Evolutionary conservation across 805 yeast genomes (phyloP), one percentile per base, ranked within the genome.

Genomic region (Huiozyma naganishii): DNA sequence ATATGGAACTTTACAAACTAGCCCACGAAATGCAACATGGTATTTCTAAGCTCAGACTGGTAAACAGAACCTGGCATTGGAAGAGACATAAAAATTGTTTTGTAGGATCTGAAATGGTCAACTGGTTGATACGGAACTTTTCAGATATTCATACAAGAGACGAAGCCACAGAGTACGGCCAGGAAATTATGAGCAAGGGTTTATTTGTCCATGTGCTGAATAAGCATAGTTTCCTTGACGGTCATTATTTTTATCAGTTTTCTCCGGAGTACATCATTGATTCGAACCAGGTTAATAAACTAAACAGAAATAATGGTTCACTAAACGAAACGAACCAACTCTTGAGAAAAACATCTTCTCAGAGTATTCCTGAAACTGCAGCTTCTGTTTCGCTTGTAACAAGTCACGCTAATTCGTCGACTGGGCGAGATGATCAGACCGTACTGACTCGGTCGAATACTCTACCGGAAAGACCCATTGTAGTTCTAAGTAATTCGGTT

Each of bases 1-100:
- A 66, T 17, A 71, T 79, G 5, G 70, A 75, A 28, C 53, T 82
- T 3, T 38, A 60, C 0, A 76, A 71, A 17, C 61, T 90, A 28
- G 83, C 88, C 0, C 65, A 65, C 3, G 85, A 81, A 43, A 58
- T 90, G 41, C 94, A 82, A 52, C 47, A 45, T 34, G 74, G 81
- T 5, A 68, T 72, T 1, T 69, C 72, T 39, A 89, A 88, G 7
- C 64, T 90, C 6, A 71, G 69, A 17, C 68, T 92, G 33, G 79
- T 75, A 1, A 95, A 87, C 53, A 70, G 97, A 52, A 74, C 80
- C 32, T 90, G 98, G 98, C 97, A 90, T 61, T 78, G 89, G 76
- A 79, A 79, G 48, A 67, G 75, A 4, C 94, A 86, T 57, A 69
- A 72, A 28, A 76, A 82, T 48, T 83, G 95, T 62, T 87, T 90